phyloP scores from a whole-genome alignment of 345 rosid genomes.

The Hibiscus syriacus region DNA sequence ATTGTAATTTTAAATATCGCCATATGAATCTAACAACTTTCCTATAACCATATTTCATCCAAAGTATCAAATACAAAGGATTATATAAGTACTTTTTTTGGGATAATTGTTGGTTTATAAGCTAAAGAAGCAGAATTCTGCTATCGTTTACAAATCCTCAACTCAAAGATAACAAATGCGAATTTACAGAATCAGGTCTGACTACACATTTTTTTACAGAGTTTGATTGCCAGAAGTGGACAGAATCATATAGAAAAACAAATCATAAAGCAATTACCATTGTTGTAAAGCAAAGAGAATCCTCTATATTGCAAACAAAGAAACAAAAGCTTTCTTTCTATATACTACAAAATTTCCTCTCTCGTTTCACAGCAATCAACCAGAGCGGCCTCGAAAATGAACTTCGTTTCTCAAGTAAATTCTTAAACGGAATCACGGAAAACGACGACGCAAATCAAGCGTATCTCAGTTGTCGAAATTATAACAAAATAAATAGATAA shows the following conservation, averaged over 20 bases:
- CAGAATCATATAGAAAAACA: not conserved
- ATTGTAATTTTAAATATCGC: not conserved
- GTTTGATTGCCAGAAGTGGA: not conserved
- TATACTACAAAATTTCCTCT: not conserved
- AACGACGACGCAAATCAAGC: not conserved
- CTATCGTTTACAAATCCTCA: no score
- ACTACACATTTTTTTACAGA: no score
- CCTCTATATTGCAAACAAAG: no score
- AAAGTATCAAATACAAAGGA: no score
- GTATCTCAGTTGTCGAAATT: not conserved
- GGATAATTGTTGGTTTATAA: no score
- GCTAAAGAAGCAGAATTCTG: no score
- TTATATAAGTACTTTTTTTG: no score
- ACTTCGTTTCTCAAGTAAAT: not conserved
- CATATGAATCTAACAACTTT: not conserved
- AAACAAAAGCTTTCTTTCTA: not conserved
- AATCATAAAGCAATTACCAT: not conserved
- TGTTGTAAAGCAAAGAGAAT: not conserved
- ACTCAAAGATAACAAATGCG: no score
- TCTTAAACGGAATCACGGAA: not conserved
- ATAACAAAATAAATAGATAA: no score
- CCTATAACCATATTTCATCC: not conserved
- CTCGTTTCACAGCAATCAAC: constrained; percentile 5
- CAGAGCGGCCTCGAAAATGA: not conserved
- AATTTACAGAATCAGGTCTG: no score